Base-by-base conservation (phyloP, 1,284 basidiomycete species). In the Pisolithus thermaeus region DNA sequence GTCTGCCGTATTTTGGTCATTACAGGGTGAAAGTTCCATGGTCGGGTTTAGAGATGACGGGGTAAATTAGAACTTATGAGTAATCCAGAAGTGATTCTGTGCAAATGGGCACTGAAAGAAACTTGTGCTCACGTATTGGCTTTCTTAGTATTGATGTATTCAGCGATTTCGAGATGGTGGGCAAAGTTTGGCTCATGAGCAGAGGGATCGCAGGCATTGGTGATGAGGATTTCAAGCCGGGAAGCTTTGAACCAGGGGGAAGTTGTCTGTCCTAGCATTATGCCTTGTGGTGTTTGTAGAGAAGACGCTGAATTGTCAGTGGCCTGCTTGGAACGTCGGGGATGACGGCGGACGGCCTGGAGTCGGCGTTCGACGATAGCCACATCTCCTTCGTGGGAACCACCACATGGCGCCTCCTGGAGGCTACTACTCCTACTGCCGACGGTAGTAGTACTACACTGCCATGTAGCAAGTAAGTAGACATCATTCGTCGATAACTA, bases 71-170 rank as follows among this genome's bases (percentile, higher is more conserved):
- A 16, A 16, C 6, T 38, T 9, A 20, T 32, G 30, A 32, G 11
- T 32, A 32, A 32, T 12, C 9, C 30, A 4, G 11, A 32, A n/a
- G n/a, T n/a, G n/a, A n/a, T 9, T 3, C 25, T 27, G 25, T 27
- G 7, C 7, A 27, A 9, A 9, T 7, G 28, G 32, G 28, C 32
- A 37, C 47, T 49, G 39, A 37, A 30, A 3, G n/a, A 27, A 23
- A 27, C 20, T 8, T 76, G 16, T 7, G 60, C 90, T 60, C 70
- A 95, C 90, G 82, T 93, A 74, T 99, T 99, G 0, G 94, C 95
- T 71, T 98, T 98, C 76, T 97, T 98, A 59, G 77, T 76, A 69
- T 96, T 97, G 71, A 99, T 85, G 62, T 88, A 83, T 59, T 96
- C 93, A 28, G 93, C 92, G 43, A 99, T 84, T 70, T 98, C 94